Conservation (phyloP, 1,139 yeast species). For the Saccharomycopsis crataegensis region DNA sequence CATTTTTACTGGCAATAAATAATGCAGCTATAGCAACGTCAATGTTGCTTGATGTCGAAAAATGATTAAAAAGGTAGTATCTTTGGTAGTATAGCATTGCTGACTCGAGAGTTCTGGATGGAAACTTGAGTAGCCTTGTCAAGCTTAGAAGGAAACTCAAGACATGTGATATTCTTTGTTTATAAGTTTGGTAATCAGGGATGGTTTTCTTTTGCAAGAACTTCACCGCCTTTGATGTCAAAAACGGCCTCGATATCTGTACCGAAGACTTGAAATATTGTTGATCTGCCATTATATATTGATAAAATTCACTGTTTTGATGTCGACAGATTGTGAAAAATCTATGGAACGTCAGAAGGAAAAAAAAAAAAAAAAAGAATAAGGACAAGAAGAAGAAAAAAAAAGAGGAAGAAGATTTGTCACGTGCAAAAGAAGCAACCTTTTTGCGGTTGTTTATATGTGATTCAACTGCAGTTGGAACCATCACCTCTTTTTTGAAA, state of each 20-base stretch:
- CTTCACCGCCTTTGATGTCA: conserved; percentile 49
- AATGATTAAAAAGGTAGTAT: conserved; percentile 56
- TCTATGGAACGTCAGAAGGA: too few species aligned
- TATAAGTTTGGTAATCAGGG: conserved; percentile 40
- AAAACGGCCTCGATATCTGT: conserved; percentile 59
- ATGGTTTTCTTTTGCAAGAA: conserved; percentile 47
- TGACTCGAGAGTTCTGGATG: conserved; percentile 57
- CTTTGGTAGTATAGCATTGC: conserved; percentile 69
- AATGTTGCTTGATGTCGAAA: conserved; percentile 32
- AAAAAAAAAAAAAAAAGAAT: too few species aligned
- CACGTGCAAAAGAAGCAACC: too few species aligned
- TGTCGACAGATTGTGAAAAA: too few species aligned
- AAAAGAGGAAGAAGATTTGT: too few species aligned
- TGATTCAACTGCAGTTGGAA: too few species aligned
- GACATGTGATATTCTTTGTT: conserved; percentile 45
- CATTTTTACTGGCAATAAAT: conserved; percentile 76
- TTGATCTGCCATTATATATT: not conserved
- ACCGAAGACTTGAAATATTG: conserved; percentile 20
- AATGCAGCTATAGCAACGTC: conserved; percentile 68
- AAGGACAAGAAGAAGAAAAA: too few species aligned
- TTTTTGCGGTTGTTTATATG: too few species aligned
- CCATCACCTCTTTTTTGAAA: too few species aligned
- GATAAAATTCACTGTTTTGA: too few species aligned
- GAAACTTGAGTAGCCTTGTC: conserved; percentile 50
- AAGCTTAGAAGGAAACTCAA: conserved; percentile 49